Conservation (phyloP, 176 grass and related monocot genomes). For the Carex kokanica region DNA sequence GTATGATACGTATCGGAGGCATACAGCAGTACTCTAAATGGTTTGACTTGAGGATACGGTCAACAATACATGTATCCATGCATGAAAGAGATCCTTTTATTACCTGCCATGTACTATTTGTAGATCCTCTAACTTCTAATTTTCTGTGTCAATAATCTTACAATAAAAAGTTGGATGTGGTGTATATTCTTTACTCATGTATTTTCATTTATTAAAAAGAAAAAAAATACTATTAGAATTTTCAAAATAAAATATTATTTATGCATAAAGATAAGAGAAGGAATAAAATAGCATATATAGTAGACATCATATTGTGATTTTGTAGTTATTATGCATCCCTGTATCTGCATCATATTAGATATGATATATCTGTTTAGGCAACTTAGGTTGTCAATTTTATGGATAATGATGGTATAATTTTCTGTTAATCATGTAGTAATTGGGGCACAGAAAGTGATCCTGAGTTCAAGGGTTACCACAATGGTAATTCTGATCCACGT, state of each 20-base stretch:
- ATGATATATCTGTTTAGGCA: neutral
- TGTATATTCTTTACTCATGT: neutral
- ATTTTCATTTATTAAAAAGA: neutral
- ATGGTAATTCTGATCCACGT: slow-evolving; percentile 95
- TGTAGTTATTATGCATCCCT: neutral
- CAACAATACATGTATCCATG: neutral
- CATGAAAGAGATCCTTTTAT: neutral
- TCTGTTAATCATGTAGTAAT: slow-evolving; percentile 42
- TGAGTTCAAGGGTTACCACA: slow-evolving; percentile 96
- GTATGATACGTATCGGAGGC: neutral
- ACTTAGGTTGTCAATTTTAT: neutral
- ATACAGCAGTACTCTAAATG: neutral
- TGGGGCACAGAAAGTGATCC: slow-evolving; percentile 96
- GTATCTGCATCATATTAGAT: neutral
- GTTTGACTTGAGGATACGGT: neutral
- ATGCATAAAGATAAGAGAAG: neutral
- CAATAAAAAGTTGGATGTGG: neutral
- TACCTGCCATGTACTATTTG: neutral
- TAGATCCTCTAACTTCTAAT: neutral
- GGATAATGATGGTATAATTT: neutral
- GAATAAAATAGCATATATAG: neutral
- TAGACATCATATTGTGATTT: neutral
- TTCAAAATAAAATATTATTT: slow-evolving; percentile 5
- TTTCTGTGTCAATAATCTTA: neutral
- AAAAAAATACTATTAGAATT: neutral